These are phyloP conservation scores for Ophiostoma piceae DNA, from an alignment of 2,329 filamentous ascomycete species.

Conservation along the genomic window DNA sequence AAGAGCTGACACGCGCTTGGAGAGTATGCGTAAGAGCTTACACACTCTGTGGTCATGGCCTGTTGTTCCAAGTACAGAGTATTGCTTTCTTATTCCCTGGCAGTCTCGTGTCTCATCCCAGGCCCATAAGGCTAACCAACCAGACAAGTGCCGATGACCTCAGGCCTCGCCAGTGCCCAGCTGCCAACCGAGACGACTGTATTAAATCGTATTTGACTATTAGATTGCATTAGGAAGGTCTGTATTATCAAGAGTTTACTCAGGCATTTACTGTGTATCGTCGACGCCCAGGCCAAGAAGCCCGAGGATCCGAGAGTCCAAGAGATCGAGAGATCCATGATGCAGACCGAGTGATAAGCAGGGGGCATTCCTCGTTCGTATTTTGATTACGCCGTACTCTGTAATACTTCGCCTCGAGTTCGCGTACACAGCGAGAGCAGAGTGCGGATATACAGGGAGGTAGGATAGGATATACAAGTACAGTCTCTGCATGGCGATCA, in stretches of 20 bases:
- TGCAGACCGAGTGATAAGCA: background rate
- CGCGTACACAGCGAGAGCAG: background rate
- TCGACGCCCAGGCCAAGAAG: background rate
- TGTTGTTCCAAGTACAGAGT: background rate
- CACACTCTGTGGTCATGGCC: background rate
- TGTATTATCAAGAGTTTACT: background rate
- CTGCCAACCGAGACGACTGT: background rate
- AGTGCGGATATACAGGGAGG: background rate
- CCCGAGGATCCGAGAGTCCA: background rate
- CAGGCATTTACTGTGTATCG: background rate
- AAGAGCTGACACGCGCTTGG: background rate
- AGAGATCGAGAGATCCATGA: background rate
- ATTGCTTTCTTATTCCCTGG: background rate
- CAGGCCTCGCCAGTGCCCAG: slow-evolving; percentile 2
- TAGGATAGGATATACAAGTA: background rate
- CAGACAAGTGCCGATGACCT: slow-evolving; percentile 29
- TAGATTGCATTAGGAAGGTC: background rate
- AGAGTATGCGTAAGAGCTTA: background rate
- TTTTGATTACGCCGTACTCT: background rate
- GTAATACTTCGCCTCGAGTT: background rate
- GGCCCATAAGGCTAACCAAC: slow-evolving; percentile 24
- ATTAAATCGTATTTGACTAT: background rate
- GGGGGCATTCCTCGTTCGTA: background rate
- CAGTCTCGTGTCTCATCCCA: background rate
- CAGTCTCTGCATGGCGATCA: background rate